Base-by-base conservation (phyloP, 2,329 filamentous ascomycete genomes). In the Parafenestella ontariensis region DNA sequence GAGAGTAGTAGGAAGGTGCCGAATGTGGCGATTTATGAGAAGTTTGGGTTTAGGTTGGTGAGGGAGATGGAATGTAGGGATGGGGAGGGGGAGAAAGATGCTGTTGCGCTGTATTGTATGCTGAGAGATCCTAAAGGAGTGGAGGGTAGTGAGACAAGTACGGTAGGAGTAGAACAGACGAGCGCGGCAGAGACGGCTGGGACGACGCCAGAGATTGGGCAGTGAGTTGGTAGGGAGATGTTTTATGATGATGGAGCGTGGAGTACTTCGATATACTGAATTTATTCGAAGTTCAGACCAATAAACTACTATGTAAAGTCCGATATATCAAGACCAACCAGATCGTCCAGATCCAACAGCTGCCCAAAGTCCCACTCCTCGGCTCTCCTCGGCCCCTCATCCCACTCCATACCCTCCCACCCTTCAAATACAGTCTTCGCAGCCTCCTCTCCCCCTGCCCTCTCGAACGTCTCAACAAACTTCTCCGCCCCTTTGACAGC, bases 1-100 rank as follows among this genome's bases (percentile, higher is more conserved):
- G 89, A 92, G 73, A 90, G 87, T 28, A 88, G 85, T 55, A 84
- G 87, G 49, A 84, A 84, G 33, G 81, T 83, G 55, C 89, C 89
- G 0, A 92, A 91, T 64, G 82, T 89, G 69, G 79, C 82, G 28
- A 91, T 92, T 20, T 92, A 92, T 70, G 83, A 87, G 61, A 82
- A 81, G 53, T 83, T 90, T 80, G 89, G 88, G 5, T 92, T 91
- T 71, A 77, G 81, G 66, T 77, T 89, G 49, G 82, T 81, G 7
- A 86, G 82, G 68, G 84, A 88, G 67, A 87, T 91, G 80, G 79
- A 85, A 50, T 90, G 88, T 70, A 82, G 86, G 53, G 88, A 90
- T 66, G 80, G 82, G 2, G 85, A 84, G 3, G 83, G 83, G 17
- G 74, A 75, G n/a, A 63, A 64, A 24, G 67, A 68, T 34, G 75